phyloP scores from a whole-genome alignment of 2,329 filamentous ascomycete genomes.

The Anthostomella pinea region DNA sequence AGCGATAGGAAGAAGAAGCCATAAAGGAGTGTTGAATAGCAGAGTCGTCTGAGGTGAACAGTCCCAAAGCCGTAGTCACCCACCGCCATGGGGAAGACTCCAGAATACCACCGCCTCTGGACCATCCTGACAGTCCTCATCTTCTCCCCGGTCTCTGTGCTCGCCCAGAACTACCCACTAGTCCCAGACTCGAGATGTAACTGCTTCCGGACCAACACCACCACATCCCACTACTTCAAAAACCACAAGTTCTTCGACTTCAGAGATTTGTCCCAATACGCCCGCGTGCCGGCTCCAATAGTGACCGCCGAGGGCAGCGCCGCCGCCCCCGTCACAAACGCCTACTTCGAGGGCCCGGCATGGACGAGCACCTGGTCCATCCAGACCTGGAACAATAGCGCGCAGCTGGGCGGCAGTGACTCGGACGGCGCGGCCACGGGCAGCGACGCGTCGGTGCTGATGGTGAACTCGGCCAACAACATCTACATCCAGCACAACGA shows the following conservation, averaged over 20 bases:
- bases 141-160: constrained; percentile 7
- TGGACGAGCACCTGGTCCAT: constrained; percentile 33
- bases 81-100: too few species aligned
- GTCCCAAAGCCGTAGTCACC: too few species aligned
- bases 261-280: constrained; percentile 40
- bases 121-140: constrained; percentile 12
- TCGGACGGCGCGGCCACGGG: constrained; percentile 23
- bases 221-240: constrained; percentile 41
- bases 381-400: constrained; percentile 37
- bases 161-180: constrained; percentile 23
- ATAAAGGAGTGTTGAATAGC: too few species aligned
- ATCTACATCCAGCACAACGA: constrained; percentile 44
- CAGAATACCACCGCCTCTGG: constrained; percentile 4
- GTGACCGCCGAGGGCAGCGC: constrained; percentile 25
- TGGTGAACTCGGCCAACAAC: constrained; percentile 40
- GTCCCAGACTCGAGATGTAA: constrained; percentile 35
- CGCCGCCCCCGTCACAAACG: constrained; percentile 25
- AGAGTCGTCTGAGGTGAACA: too few species aligned
- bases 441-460: constrained; percentile 34
- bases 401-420: constrained; percentile 19
- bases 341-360: constrained; percentile 28
- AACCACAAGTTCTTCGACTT: constrained; percentile 50
- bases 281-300: constrained; percentile 29
- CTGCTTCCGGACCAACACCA: constrained; percentile 48
- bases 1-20: neutral